Evolutionary conservation across 2,329 filamentous ascomycete species (phyloP), one percentile per base, ranked within the genome.

Genomic region (Sodiomyces alkalinus): DNA sequence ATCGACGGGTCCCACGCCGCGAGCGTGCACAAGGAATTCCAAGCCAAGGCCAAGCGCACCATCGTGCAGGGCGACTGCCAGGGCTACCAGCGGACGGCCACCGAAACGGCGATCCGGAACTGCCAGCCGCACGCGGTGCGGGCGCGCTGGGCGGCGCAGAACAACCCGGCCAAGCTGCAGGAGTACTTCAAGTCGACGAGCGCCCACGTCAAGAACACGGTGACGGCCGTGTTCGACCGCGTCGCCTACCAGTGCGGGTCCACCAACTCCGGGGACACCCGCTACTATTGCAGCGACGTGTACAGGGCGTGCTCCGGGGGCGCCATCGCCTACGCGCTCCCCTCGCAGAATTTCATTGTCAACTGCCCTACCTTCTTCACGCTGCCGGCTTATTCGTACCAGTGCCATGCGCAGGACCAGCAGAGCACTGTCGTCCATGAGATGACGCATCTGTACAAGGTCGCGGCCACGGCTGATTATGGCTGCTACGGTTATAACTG

Each of bases 351-450:
- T 14, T 16, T 19, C 17, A 13, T 19, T 19, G 17, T 21, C 14
- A 22, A 16, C 30, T 17, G 4, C 19, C n/a, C n/a, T 13, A 20
- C 10, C 10, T 26, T 25, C 13, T 20, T 19, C 18, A 62, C 43
- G 24, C 56, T 79, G 5, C 56, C 67, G 0, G 53, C 56, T 2
- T 33, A 68, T 14, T 52, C 62, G 6, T 40, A 37, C 4, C 49
- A 43, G 2, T 80, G 75, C 55, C 71, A 79, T 43, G 60, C 41
- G 2, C 35, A 37, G 26, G 35, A 37, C 19, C 68, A 74, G 52
- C 67, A 66, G 4, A 75, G 63, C 6, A 80, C 74, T 9, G 62
- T 62, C 16, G 48, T 80, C 9, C 75, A 80, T 42, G 75, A 80
- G 57, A 56, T 62, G 41, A 76, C 74, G 6, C 76, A 80, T 44